Evolutionary conservation across 2,329 filamentous ascomycete species (phyloP).

Genomic region (Cladophialophora exuberans): DNA sequence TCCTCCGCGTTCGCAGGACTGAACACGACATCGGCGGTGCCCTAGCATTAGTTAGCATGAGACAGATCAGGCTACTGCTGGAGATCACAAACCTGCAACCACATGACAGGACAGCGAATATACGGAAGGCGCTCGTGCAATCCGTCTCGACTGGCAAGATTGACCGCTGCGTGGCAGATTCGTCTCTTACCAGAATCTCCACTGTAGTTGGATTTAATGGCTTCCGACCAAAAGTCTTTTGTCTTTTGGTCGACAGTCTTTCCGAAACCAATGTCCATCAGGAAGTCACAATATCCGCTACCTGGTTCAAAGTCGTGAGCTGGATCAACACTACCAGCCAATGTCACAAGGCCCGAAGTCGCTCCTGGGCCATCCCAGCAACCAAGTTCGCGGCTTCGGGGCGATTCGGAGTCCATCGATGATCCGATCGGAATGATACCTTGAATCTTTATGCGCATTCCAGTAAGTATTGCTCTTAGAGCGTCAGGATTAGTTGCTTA

Average conservation of each 20-base stretch:
- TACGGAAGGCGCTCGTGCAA: constrained; percentile 51
- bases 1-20: constrained; percentile 47
- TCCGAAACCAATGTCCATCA: constrained; percentile 54
- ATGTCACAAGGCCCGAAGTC: constrained; percentile 26
- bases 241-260: constrained; percentile 42
- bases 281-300: constrained; percentile 49
- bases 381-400: constrained; percentile 47
- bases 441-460: constrained; percentile 43
- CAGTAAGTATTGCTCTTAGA: background rate
- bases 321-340: constrained; percentile 21
- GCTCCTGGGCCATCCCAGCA: constrained; percentile 52
- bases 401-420: constrained; percentile 55
- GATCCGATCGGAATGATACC: constrained; percentile 59
- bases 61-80: background rate
- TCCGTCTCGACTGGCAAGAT: constrained; percentile 53
- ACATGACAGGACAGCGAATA: constrained; percentile 55
- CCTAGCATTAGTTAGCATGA: constrained; percentile 33
- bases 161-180: constrained; percentile 53
- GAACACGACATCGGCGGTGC: constrained; percentile 48
- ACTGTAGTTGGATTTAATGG: constrained; percentile 50
- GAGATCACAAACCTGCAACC: constrained; percentile 48
- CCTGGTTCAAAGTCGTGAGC: constrained; percentile 49
- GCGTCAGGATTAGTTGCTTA: constrained; percentile 28
- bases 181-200: constrained; percentile 54
- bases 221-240: constrained; percentile 48